Conservation (phyloP, 805 yeast species). For the Kuraishia hungarica region DNA sequence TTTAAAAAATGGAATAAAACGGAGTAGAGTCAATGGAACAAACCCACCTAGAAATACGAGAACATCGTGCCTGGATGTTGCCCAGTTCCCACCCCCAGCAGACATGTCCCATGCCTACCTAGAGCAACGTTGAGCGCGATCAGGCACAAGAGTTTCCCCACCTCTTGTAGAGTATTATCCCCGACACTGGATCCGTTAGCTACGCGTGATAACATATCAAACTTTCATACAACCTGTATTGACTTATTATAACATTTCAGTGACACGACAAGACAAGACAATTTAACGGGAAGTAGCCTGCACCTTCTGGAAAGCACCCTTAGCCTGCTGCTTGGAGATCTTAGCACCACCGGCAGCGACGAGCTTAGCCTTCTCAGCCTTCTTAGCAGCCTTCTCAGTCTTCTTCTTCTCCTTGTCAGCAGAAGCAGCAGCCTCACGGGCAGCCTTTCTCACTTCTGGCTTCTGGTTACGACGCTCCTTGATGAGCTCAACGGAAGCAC, state of each 20-base stretch:
- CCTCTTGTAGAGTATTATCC: not conserved
- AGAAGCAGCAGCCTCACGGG: constrained; percentile 83
- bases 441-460: constrained; percentile 97
- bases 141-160: not conserved
- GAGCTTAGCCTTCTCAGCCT: constrained; percentile 82
- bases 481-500: constrained; percentile 98
- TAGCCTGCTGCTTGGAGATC: constrained; percentile 92
- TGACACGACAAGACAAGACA: constrained; percentile 1
- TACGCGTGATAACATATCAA: not conserved
- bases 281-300: constrained; percentile 94
- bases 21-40: not conserved
- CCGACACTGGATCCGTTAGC: not conserved
- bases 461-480: constrained; percentile 94
- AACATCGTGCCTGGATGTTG: not conserved
- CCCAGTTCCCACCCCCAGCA: no score
- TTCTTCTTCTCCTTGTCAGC: constrained; percentile 85
- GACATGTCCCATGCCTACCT: not conserved
- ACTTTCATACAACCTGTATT: not conserved
- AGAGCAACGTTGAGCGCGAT: not conserved
- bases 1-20: not conserved
- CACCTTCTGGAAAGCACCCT: constrained; percentile 97
- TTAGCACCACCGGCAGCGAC: constrained; percentile 71
- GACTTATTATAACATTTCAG: not conserved
- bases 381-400: constrained; percentile 89
- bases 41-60: not conserved